Evolutionary conservation across 2,329 filamentous ascomycete species (phyloP), one percentile per base, ranked within the genome.

Genomic region (Fusarium metavorans): DNA sequence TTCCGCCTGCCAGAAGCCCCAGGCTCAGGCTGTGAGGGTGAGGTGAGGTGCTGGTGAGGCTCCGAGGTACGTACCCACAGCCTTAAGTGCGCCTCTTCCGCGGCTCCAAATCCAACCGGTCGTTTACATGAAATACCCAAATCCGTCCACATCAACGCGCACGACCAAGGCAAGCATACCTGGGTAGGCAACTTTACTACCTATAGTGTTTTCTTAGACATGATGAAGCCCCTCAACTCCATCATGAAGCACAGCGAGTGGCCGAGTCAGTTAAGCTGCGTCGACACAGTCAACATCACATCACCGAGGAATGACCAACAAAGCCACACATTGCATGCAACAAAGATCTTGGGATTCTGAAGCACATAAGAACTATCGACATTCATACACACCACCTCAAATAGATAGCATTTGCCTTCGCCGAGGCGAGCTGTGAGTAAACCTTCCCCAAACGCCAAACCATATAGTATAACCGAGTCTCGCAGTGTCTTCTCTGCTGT

Each of bases 371-470:
- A 65, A 50, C 61, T 71, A 67, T 71, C 45, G 52, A 68, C 30
- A 70, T 52, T 64, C 54, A 60, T 58, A 63, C 61, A 62, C 50
- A 39, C 25, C 56, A 5, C 37, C 58, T 64, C 57, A 37, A 27
- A 54, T 59, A 59, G 60, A 65, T 16, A 70, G 43, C 54, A 67
- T 30, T 76, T 57, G 64, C 48, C 74, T 69, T 64, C 59, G 30
- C 57, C 66, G 59, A 66, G 70, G 58, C 73, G 34, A 54, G 50
- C 50, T 54, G 34, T 63, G 58, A 63, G 27, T 34, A 20, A 69
- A 52, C 68, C 71, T 67, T 72, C 60, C 74, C 74, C 57, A 54
- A 76, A 76, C 74, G 74, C 74, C 74, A 71, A 75, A 65, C 63
- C 48, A 62, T 60, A 60, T 65, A 73, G 50, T 73, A 63, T 65